Base-by-base conservation (phyloP, 192 early-diverging fungal species). In the Linnemannia hyalina region DNA sequence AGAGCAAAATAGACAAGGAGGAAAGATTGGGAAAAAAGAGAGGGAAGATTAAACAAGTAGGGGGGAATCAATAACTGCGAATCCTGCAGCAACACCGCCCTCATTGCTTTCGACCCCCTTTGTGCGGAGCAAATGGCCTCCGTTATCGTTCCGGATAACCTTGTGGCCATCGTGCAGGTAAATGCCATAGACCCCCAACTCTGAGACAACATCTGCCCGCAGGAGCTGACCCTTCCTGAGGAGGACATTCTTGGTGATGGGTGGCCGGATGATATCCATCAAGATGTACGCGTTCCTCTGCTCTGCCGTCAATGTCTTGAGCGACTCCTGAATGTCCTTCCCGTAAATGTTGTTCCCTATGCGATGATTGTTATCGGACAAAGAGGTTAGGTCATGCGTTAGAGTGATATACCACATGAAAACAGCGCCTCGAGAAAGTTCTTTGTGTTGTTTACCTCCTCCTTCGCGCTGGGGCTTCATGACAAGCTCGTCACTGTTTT, bases 381-480 rank as follows among this genome's bases (percentile, higher is more conserved):
- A 52, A 22, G 38, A 13, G n/a, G 36, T 69, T 47, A 75, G 49
- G 20, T 40, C 38, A 29, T 8, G 22, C 68, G 38, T 65, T 5
- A 16, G 22, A 68, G 57, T 26, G 52, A 13, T 6, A 7, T 20
- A 70, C 13, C 10, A 29, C 15, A 6, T 9, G 60, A 3, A 4
- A 65, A 13, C 11, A 15, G 29, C 20, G 26, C 6, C 5, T 44
- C 35, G 11, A 36, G 13, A 32, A 9, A n/a, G 6, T 65, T 32
- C 26, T 32, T 65, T 13, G 8, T 32, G 3, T 32, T 63, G 16
- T 54, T 74, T 87, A 78, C 95, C 98, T 69, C 98, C 98, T 5
- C 98, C 98, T 87, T 99, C 97, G 55, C 98, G 93, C 88, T 99
- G 98, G 8, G 98, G 97, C 88, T 99, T 99, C 88, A 98, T 90